phyloP scores from a whole-genome alignment of 73 alveolate genomes.

The Diophrys sp. region DNA sequence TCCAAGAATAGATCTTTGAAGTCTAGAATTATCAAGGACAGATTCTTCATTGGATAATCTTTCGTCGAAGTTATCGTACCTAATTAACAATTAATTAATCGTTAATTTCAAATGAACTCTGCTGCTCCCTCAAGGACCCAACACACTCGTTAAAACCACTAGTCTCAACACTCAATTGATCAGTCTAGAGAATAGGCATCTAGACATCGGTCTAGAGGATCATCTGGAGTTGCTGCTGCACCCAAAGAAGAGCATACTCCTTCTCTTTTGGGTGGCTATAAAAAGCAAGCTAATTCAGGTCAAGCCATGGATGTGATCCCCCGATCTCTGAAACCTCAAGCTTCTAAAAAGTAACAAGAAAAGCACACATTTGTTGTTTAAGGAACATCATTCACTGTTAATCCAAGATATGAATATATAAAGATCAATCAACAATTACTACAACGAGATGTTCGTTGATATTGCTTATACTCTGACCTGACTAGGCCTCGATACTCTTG shows the following conservation, averaged over 20 bases:
- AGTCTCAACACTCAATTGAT: background rate
- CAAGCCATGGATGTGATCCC: background rate
- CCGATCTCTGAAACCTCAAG: background rate
- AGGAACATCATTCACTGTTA: slow-evolving; percentile 52
- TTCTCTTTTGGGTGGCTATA: background rate
- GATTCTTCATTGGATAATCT: background rate
- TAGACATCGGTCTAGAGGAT: background rate
- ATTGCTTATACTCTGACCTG: too few relatives aligned
- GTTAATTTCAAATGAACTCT: background rate
- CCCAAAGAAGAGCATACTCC: background rate
- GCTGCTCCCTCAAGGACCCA: too few relatives aligned
- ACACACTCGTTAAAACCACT: background rate
- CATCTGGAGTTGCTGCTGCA: background rate
- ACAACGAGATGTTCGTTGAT: too few relatives aligned
- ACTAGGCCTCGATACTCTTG: too few relatives aligned
- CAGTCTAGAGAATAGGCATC: background rate
- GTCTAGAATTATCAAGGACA: too few relatives aligned
- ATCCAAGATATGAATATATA: slow-evolving; percentile 53
- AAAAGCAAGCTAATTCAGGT: background rate
- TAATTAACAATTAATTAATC: too few relatives aligned
- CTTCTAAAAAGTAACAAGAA: background rate
- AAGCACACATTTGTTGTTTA: slow-evolving; percentile 7
- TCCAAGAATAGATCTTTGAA: too few relatives aligned
- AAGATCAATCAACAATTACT: too few relatives aligned
- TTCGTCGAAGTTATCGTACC: background rate